Evolutionary conservation across 257 asterid species (phyloP).

Genomic region (Galeopsis tetrahit): DNA sequence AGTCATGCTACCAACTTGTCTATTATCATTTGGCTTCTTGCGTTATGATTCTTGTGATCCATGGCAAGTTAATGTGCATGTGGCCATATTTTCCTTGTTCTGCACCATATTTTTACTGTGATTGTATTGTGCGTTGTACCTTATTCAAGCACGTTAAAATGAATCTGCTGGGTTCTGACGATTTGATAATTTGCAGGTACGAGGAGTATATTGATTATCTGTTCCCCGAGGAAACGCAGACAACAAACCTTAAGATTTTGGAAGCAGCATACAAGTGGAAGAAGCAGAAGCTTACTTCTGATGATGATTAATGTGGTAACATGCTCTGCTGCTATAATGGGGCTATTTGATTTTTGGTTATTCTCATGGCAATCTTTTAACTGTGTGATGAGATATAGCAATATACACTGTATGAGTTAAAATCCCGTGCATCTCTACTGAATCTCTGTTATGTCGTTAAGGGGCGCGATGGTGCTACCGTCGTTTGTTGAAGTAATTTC

Average conservation of each 20-base stretch:
- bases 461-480: neutral
- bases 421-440: neutral
- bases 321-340: neutral
- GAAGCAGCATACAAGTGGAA: slow-evolving; percentile 97
- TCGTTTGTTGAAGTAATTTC: neutral
- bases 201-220: slow-evolving; percentile 91
- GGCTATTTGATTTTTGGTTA: slow-evolving; percentile 7
- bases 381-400: neutral
- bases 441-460: neutral
- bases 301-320: slow-evolving; percentile 52
- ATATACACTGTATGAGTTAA: neutral
- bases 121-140: neutral
- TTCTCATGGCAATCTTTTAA: neutral
- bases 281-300: slow-evolving; percentile 62
- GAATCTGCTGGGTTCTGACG: slow-evolving; percentile 29
- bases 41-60: slow-evolving; percentile 4
- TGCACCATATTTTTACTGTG: neutral
- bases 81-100: neutral
- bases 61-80: slow-evolving; percentile 7
- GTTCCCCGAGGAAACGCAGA: slow-evolving; percentile 87
- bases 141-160: neutral
- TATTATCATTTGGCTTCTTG: neutral
- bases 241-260: slow-evolving; percentile 73
- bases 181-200: slow-evolving; percentile 52
- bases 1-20: neutral